A percentile compares a stretch with the other conserved stretches of the same genome.
phyloP scores from a whole-genome alignment of 1,284 basidiomycete species.

The Malassezia psittaci region DNA sequence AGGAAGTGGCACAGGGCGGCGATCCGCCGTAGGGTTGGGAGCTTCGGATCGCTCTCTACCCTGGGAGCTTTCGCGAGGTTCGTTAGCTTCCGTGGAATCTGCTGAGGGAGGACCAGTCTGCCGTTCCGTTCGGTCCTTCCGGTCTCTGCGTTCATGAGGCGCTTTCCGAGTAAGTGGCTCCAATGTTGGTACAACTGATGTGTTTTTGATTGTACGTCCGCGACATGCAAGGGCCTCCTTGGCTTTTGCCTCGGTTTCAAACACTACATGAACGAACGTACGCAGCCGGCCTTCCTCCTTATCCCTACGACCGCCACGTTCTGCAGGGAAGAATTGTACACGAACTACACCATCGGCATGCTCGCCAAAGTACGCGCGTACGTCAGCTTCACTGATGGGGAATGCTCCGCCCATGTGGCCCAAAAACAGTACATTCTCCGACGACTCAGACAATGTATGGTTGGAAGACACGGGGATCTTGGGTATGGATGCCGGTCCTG shows the following conservation, averaged over 20 bases:
- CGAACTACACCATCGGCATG: slow-evolving; percentile 24
- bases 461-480: no score
- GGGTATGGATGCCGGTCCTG: background rate
- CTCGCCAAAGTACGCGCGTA: slow-evolving; percentile 32
- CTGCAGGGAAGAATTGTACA: slow-evolving; percentile 24
- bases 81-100: no score
- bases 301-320: slow-evolving; percentile 9
- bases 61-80: no score
- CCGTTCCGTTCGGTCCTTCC: slow-evolving; percentile 3
- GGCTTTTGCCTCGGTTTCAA: slow-evolving; percentile 2
- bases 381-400: slow-evolving; percentile 29
- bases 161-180: slow-evolving; percentile 8
- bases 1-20: background rate
- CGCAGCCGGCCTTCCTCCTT: slow-evolving; percentile 11
- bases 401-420: slow-evolving; percentile 31
- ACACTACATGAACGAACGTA: slow-evolving; percentile 17
- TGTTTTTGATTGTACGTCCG: slow-evolving; percentile 16
- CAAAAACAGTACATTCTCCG: slow-evolving; percentile 19
- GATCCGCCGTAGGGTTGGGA: no score
- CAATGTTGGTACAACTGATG: slow-evolving; percentile 13
- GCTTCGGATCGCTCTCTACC: no score
- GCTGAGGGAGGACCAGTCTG: background rate
- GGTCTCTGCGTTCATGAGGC: slow-evolving; percentile 1
- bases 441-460: background rate
- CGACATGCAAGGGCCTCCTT: slow-evolving; percentile 10